Evolutionary conservation across 2,329 filamentous ascomycete genomes (phyloP), one percentile per base, ranked within the genome.

Genomic region (Xylaria sp.): DNA sequence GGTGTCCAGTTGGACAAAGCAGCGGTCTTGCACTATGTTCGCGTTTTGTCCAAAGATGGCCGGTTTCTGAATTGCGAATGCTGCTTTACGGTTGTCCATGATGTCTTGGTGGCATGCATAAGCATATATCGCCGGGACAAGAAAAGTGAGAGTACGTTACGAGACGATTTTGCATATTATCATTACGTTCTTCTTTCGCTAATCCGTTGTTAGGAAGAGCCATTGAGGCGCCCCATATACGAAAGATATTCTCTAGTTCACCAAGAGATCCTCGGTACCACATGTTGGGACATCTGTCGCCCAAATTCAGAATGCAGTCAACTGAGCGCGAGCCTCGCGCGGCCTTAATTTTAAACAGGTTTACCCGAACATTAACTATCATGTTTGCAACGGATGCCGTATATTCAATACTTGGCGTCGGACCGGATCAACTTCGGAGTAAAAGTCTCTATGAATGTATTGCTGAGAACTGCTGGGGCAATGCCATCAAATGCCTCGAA

Each of bases 381-480:
- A 94, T 97, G 91, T 97, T 94, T 79, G 92, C 92, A 13, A 97
- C 93, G 0, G 90, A 89, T 74, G 90, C 92, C 1, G 86, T 97
- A 31, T 82, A 88, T 23, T 86, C 90, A n/a, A 90, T 97, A 65
- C 86, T 97, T 26, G 93, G 93, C 5, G 84, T 97, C 4, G 82
- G 86, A 0, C 87, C 92, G 3, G 86, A 90, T 28, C 85, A 91
- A 63, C 86, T 97, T 71, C 86, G 89, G 71, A 89, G 92, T 49
- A 90, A 90, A 73, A 94, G 92, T 77, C 97, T 97, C 78, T 97
- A 97, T 78, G 92, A 93, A 74, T 95, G 92, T 76, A 96, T 97
- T 59, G 88, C 92, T 66, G 89, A 92, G 73, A 91, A 89, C 69
- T 96, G 92, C 73, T 83, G 96, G 33, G 83, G 87, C 9, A 92